Conservation (phyloP, 2,329 filamentous ascomycete species). For the Fusarium sp. region DNA sequence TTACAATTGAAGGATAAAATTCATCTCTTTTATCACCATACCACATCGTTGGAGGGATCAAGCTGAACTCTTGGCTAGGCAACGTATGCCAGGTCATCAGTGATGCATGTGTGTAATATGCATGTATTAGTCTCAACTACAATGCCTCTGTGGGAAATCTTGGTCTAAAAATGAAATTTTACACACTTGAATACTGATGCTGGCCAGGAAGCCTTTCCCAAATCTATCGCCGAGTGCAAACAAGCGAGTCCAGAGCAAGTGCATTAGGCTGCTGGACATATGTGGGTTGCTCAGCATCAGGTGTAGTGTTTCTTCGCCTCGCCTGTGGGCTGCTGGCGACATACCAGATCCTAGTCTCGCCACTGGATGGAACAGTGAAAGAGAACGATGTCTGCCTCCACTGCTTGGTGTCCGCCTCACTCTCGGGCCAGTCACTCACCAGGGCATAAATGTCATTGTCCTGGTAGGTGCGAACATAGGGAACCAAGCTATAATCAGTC, state of each 20-base stretch:
- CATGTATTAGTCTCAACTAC: no score
- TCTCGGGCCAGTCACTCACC: not conserved
- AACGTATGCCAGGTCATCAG: no score
- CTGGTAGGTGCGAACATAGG: conserved; percentile 12
- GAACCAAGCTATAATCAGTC: not conserved
- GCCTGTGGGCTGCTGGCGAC: conserved; percentile 18
- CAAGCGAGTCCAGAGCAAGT: conserved; percentile 1
- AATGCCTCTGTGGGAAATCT: no score
- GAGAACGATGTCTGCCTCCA: not conserved
- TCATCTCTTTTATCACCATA: no score
- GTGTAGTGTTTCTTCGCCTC: not conserved
- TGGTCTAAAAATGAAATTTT: not conserved
- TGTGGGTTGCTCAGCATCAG: not conserved
- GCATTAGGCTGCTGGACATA: conserved; percentile 4
- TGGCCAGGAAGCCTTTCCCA: no score
- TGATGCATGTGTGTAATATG: no score
- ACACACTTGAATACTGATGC: no score
- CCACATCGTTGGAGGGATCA: no score
- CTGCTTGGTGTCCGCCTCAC: not conserved
- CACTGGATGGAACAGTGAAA: not conserved
- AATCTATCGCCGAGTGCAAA: not conserved
- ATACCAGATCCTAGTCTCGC: conserved; percentile 9
- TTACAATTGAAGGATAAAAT: no score
- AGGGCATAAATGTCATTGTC: not conserved
- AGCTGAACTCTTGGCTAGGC: no score